Conservation (phyloP, 169 alveolate species). For the Plasmodium falciparum region DNA sequence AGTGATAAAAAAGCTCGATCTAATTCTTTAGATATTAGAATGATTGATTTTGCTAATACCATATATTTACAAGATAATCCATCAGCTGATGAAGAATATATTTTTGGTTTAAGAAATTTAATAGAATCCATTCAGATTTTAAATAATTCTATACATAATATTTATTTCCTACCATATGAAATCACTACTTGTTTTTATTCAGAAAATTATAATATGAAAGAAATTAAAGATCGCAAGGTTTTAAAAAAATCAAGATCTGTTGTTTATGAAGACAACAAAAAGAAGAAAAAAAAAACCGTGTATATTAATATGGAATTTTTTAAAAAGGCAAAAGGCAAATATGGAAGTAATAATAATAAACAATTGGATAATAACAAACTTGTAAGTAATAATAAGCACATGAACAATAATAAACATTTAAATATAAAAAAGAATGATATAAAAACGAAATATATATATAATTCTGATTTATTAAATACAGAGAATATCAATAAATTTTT, state of each 20-base stretch:
- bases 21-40: constrained; percentile 79
- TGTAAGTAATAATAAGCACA: not conserved
- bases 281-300: constrained; percentile 39
- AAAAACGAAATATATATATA: constrained; percentile 5
- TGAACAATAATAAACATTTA: not conserved
- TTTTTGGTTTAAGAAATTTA: constrained; percentile 79
- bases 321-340: constrained; percentile 12
- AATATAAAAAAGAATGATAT: constrained; percentile 7
- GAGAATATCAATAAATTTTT: not conserved
- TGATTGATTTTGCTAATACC: constrained; percentile 85
- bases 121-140: constrained; percentile 76
- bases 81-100: constrained; percentile 83
- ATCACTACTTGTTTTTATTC: constrained; percentile 61
- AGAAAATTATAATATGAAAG: constrained; percentile 27
- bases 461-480: constrained; percentile 10
- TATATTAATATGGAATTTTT: constrained; percentile 28
- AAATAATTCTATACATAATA: constrained; percentile 77
- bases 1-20: constrained; percentile 74
- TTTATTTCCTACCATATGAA: constrained; percentile 71
- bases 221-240: constrained; percentile 4
- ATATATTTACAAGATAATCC: constrained; percentile 81
- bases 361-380: no score
- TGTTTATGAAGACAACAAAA: constrained; percentile 23
- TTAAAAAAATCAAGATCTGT: constrained; percentile 46
- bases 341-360: no score